Base-by-base conservation (phyloP, 192 early-diverging fungal species). In the Coemansia sp. region DNA sequence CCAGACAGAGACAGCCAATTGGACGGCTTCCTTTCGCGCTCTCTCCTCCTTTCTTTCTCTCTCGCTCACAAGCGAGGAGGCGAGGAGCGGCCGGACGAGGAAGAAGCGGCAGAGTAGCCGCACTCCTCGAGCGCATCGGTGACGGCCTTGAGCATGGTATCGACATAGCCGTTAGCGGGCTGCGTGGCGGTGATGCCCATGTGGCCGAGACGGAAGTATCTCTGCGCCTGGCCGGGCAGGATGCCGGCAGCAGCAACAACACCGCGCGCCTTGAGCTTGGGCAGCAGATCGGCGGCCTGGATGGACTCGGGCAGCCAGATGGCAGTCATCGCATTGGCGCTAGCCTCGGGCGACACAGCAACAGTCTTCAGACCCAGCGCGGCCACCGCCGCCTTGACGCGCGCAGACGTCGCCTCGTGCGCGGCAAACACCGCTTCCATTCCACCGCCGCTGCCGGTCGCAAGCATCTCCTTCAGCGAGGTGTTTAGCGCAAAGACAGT, bases 171-270 rank as follows among this genome's bases (percentile, higher is more conserved):
- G 65, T 90, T 83, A 21, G 51, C 19, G 60, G 86, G 79, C 73
- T 90, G 87, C 26, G 86, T 88, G 47, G 88, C 91, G 22, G 90
- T 88, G 69, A 94, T 86, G 75, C 91, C 91, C 92, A 94, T 92
- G 70, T 94, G 92, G 54, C 89, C 95, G 42, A 98, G 85, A 59
- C 97, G 92, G 88, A 99, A 99, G 86, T 99, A 99, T 71, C 94
- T 89, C 22, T 89, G 75, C 4, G 91, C 91, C 61, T 93, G 87
- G 48, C 88, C 86, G 13, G 85, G 84, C 61, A 95, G 91, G 48
- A 99, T 89, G 58, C 97, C 97, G 68, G 94, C 97, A 43, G 97
- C 97, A 57, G 95, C 86, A 22, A 95, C 89, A 47, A 99, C 88
- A 49, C 94, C 93, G 60, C 87, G 84, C 5, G 85, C 88, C 55